Base-by-base conservation (phyloP, 2,329 filamentous ascomycete genomes). In the Ophiostoma australiae region DNA sequence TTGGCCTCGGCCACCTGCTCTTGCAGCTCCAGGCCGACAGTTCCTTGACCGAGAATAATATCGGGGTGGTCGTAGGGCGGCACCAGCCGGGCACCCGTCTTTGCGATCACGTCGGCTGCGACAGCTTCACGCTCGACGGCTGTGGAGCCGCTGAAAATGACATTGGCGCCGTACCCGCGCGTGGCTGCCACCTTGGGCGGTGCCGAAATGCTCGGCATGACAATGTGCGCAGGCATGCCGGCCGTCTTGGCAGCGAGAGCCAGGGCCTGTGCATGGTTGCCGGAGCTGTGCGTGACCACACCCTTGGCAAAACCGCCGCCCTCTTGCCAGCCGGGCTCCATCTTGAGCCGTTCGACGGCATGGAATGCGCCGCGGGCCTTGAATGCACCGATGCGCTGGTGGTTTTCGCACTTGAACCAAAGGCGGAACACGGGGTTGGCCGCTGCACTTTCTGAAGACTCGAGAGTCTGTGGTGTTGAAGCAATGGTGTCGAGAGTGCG, bases 351-450 rank as follows among this genome's bases (percentile, higher is more conserved):
- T 76, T 89, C 85, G 52, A 97, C 78, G 0, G 94, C 93, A 80
- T 97, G 92, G 76, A 97, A 97, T 0, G 94, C 94, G 5, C 94
- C 95, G 7, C 94, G 84, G 20, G 89, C 91, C 82, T 98, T 98
- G 84, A 98, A 98, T 0, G 94, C 94, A 69, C 94, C 95, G 70
- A 96, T 89, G 70, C 89, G 88, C 82, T 98, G 95, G 72, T 92
- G 83, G 80, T 97, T 97, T 83, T 98, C 94, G 80, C 93, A 96
- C 82, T 98, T 98, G 86, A 98, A 97, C 83, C 92, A 95, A 69
- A 98, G 84, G 15, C 88, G 84, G 55, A 97, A 41, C 2, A 23
- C 11, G 13, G 68, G 68, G 11, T 41, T 39, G 52, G 82, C 68
- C 81, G 86, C 0, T 93, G 93, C n/a, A 35, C 31, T 1, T 65